A percentile compares a stretch with the other conserved stretches of the same genome.
Conservation (phyloP, 208 protist genomes). For the Leptomonas pyrrhocoris region DNA sequence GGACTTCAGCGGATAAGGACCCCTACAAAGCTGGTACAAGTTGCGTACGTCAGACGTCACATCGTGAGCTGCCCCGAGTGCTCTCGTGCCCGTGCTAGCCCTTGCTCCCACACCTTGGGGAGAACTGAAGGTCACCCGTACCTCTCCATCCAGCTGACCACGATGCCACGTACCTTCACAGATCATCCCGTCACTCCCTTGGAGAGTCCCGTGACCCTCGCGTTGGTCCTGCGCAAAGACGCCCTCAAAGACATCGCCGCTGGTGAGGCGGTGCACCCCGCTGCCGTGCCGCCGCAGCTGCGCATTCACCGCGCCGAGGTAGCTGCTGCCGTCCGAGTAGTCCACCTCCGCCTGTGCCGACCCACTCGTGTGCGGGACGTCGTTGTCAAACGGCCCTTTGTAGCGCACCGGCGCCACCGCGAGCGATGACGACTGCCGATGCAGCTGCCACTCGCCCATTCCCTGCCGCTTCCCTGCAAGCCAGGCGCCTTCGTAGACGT, state of each 20-base stretch:
- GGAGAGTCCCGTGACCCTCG: slow-evolving; percentile 61
- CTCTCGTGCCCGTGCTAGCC: neutral
- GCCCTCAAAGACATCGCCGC: slow-evolving; percentile 68
- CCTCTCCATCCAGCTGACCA: slow-evolving; percentile 53
- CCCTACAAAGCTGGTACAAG: slow-evolving; percentile 14
- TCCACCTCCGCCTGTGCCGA: slow-evolving; percentile 39
- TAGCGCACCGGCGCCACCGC: slow-evolving; percentile 39
- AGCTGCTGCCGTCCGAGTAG: slow-evolving; percentile 75
- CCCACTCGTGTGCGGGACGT: slow-evolving; percentile 34
- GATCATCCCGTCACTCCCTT: slow-evolving; percentile 33
- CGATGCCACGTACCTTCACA: slow-evolving; percentile 65
- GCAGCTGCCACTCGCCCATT: slow-evolving; percentile 56
- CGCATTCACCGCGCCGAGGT: slow-evolving; percentile 51
- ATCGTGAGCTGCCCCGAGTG: neutral
- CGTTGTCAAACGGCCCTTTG: slow-evolving; percentile 60
- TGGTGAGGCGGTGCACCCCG: slow-evolving; percentile 53
- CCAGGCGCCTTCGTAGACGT: slow-evolving; percentile 81
- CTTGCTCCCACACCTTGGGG: neutral
- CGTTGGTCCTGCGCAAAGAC: slow-evolving; percentile 51
- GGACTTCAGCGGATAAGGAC: slow-evolving; percentile 26
- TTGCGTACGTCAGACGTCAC: neutral
- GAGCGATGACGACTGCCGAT: slow-evolving; percentile 2
- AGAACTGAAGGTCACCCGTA: slow-evolving; percentile 24
- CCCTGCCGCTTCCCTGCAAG: slow-evolving; percentile 66
- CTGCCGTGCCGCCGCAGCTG: slow-evolving; percentile 60